These are phyloP conservation scores for Basipetospora chlamydospora DNA, from an alignment of 2,329 filamentous ascomycete species.

Conservation along the genomic window DNA sequence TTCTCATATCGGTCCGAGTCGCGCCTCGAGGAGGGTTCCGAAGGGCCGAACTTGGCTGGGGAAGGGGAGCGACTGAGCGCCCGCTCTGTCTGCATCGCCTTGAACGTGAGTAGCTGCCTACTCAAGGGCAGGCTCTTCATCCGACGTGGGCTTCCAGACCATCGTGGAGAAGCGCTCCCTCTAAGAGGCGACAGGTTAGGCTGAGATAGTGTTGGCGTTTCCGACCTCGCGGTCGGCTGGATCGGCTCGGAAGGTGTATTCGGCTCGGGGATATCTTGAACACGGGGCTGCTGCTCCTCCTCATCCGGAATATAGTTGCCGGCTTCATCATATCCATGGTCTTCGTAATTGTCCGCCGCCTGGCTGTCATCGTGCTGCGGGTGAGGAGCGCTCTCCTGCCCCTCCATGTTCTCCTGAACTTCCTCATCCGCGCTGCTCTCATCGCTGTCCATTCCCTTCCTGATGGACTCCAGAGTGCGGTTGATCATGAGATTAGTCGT, in stretches of 20 bases:
- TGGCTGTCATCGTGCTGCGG: background rate
- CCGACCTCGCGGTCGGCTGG: background rate
- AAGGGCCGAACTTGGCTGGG: background rate
- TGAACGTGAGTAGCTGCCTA: slow-evolving; percentile 18
- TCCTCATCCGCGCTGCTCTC: slow-evolving; percentile 6
- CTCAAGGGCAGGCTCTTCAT: slow-evolving; percentile 18
- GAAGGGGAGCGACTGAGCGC: slow-evolving; percentile 3
- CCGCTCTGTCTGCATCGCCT: slow-evolving; percentile 12
- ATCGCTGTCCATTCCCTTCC: slow-evolving; percentile 12
- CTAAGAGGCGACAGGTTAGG: background rate
- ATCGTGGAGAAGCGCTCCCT: slow-evolving; percentile 12
- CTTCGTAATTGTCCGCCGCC: background rate
- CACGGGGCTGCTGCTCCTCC: no score
- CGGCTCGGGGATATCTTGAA: no score
- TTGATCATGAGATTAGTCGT: slow-evolving; percentile 43
- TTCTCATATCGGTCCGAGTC: slow-evolving; percentile 10
- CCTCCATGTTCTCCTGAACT: no score
- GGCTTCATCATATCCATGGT: background rate
- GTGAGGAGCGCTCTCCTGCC: no score
- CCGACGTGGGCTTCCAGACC: slow-evolving; percentile 22
- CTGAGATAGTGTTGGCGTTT: background rate
- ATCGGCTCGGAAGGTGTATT: background rate
- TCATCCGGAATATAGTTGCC: no score
- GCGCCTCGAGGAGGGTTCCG: background rate
- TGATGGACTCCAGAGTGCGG: slow-evolving; percentile 37